Percentiles rank a stretch among this genome's conserved stretches.
Evolutionary conservation across 2,329 filamentous ascomycete genomes (phyloP).

Genomic region (Talaromyces amestolkiae): DNA sequence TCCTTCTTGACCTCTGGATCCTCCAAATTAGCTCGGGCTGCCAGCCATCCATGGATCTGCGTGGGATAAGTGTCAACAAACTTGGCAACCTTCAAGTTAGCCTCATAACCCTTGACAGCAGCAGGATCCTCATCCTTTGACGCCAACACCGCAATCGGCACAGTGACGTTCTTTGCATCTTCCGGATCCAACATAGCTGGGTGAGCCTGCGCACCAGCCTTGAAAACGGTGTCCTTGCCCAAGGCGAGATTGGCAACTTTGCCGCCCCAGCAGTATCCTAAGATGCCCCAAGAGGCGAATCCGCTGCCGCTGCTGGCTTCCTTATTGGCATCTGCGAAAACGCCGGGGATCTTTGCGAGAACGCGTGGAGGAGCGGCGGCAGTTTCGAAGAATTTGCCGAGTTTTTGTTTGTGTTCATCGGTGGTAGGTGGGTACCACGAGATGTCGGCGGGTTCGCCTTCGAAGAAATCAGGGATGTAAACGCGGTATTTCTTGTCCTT

Average conservation of each 20-base stretch:
- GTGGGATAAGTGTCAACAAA: constrained; percentile 45
- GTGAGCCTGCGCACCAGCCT: constrained; percentile 56
- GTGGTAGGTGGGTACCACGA: constrained; percentile 60
- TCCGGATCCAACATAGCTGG: constrained; percentile 61
- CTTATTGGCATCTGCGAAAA: constrained; percentile 55
- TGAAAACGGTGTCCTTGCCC: constrained; percentile 53
- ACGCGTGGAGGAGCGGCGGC: constrained; percentile 58
- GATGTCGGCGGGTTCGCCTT: constrained; percentile 66
- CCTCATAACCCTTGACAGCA: constrained; percentile 43
- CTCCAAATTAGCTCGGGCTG: constrained; percentile 42
- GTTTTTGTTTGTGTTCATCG: constrained; percentile 59
- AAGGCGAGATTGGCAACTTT: constrained; percentile 58
- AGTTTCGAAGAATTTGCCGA: constrained; percentile 59
- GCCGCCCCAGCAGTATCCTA: constrained; percentile 62
- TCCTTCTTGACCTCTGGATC: constrained; percentile 41
- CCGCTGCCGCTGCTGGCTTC: constrained; percentile 40
- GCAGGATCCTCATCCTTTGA: constrained; percentile 56
- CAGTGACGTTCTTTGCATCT: constrained; percentile 55
- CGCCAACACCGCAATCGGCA: constrained; percentile 58
- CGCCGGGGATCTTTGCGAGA: constrained; percentile 54
- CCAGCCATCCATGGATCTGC: constrained; percentile 50
- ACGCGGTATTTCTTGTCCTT: constrained; percentile 74
- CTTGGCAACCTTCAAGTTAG: constrained; percentile 39
- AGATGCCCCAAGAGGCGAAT: constrained; percentile 52
- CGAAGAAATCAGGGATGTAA: constrained; percentile 90